Base-by-base conservation (phyloP, 352 stramenopile genomes). In the Blastocystis sp. region DNA sequence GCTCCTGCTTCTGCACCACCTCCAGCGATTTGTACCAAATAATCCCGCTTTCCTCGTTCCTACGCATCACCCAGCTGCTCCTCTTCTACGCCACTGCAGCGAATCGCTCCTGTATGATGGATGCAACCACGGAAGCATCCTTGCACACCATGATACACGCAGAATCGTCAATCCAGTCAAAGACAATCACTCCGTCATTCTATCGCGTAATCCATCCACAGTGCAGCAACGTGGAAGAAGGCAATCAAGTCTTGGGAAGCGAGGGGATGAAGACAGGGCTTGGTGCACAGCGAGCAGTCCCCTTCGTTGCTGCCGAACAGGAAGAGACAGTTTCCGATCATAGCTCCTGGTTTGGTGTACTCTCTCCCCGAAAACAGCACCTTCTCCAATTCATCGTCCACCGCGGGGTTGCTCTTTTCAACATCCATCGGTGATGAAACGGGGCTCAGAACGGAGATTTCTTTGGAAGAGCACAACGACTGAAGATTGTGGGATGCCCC, bases 81-180 rank as follows among this genome's bases (percentile, higher is more conserved):
- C 34, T 69, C 7, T 19, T 19, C 5, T 21, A 84, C 74, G 60
- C 40, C 3, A 84, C 41, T 45, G 48, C 66, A 7, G 17, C 14
- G n/a, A 84, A 84, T 28, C 43, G 48, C 56, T 67, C 38, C 53
- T 70, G 10, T 14, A 84, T 9, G 28, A 84, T 23, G 19, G 56
- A 34, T 53, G 10, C 14, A 5, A 45, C 74, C 1, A 43, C n/a
- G 11, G 21, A 17, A 4, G 74, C 53, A 70, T 84, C 45, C 34
- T 84, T 69, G 41, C 74, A 84, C 43, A 84, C 60, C 9, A 84
- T 28, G 69, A 84, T 84, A 28, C 74, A 84, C 45, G 74, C 40
- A 38, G 74, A 67, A 23, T 84, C 74, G 48, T 84, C 74, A 69
- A 84, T 66, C 74, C 74, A 84, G 23, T 84, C 74, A 67, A 84